phyloP scores from a whole-genome alignment of 768 basidiomycete species.

The Pleurotus pulmonarius region DNA sequence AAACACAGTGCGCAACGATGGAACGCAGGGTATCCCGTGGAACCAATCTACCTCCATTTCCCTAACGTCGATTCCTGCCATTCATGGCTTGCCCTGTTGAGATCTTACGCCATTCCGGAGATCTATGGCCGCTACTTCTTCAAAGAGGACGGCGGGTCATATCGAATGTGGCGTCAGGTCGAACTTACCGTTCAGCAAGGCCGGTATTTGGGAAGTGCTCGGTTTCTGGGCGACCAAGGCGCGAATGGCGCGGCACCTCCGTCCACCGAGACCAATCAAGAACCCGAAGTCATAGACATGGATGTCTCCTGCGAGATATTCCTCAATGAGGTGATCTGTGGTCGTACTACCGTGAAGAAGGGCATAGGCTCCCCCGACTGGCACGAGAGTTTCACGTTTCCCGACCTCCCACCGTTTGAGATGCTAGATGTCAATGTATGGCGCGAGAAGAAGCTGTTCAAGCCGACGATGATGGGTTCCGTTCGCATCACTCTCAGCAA shows the following conservation, averaged over 20 bases:
- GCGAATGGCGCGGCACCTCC: slow-evolving; percentile 8
- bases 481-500: slow-evolving; percentile 63
- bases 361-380: slow-evolving; percentile 69
- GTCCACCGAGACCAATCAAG: slow-evolving; percentile 26
- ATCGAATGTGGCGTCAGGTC: slow-evolving; percentile 86
- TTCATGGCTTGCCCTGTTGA: slow-evolving; percentile 77
- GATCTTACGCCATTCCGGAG: slow-evolving; percentile 79
- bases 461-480: slow-evolving; percentile 54
- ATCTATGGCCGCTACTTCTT: slow-evolving; percentile 62
- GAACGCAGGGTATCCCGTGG: slow-evolving; percentile 45
- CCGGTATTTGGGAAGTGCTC: slow-evolving; percentile 61
- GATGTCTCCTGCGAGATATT: slow-evolving; percentile 81
- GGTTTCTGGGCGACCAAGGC: slow-evolving; percentile 22
- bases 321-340: slow-evolving; percentile 62
- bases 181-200: slow-evolving; percentile 72
- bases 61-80: slow-evolving; percentile 56
- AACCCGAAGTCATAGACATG: slow-evolving; percentile 54
- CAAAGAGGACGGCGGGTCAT: slow-evolving; percentile 65
- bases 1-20: slow-evolving; percentile 53
- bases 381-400: slow-evolving; percentile 75
- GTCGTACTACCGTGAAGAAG: slow-evolving; percentile 72
- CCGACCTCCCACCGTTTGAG: slow-evolving; percentile 77
- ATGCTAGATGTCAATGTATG: slow-evolving; percentile 65
- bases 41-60: slow-evolving; percentile 77
- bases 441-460: slow-evolving; percentile 62